These are phyloP conservation scores for Neurospora sp. DNA, from an alignment of 495 filamentous ascomycete genomes.

Conservation along the genomic window DNA sequence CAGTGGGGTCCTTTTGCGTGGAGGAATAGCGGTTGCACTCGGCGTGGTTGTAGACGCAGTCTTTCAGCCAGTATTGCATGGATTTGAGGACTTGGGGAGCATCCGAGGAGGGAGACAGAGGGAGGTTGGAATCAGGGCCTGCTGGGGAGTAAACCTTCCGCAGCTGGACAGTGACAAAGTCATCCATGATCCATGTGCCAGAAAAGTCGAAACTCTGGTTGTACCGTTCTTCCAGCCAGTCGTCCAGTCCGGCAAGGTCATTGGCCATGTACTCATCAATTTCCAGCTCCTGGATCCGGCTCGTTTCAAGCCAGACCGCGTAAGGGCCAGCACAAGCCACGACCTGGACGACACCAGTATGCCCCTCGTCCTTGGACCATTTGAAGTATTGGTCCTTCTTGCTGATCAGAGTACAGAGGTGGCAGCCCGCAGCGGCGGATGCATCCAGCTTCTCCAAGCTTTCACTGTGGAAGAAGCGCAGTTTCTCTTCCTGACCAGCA, in stretches of 20 bases:
- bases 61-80: background rate
- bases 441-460: background rate
- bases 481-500: background rate
- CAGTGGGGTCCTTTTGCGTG: background rate
- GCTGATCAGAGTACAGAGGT: no score
- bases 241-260: background rate
- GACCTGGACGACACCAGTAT: no score
- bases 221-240: background rate
- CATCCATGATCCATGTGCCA: background rate
- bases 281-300: no score
- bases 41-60: background rate
- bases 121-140: background rate
- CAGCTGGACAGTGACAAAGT: background rate
- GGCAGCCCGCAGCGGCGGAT: no score
- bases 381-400: no score
- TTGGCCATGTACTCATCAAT: background rate
- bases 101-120: background rate
- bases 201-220: background rate
- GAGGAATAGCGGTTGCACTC: background rate
- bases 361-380: no score
- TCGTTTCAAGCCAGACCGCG: no score
- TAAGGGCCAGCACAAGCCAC: no score
- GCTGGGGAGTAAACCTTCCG: background rate
- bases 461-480: background rate
- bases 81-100: background rate